Evolutionary conservation across 768 basidiomycete genomes (phyloP), one percentile per base, ranked within the genome.

Genomic region (Lactarius evosmus): DNA sequence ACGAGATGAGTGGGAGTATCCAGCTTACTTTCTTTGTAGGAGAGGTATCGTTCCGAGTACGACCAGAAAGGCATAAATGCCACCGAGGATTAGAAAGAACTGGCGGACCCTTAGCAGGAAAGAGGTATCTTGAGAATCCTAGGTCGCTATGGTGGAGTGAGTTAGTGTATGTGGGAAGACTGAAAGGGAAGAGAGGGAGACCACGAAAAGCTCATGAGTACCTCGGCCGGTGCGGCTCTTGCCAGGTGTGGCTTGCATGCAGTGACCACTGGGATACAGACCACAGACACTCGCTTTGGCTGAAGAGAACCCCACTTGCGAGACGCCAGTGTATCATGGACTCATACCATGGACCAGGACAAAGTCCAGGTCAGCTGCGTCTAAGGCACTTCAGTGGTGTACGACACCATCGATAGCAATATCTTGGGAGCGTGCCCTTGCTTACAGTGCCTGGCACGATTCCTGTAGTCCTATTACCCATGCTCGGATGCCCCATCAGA

Each of bases 21-120:
- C 29, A 65, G 77, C 89, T 75, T 69, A 88, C 89, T 89, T 83
- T 41, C 81, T 78, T 75, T 93, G 91, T 62, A 91, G 76, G 65
- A 77, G 82, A 17, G 91, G 90, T 7, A 85, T 74, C 7, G 78
- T 76, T 56, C 88, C 74, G 16, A 87, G 74, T 1, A 77, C 69
- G 5, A 93, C 71, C 2, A 83, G 61, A 29, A 71, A 62, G 36
- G 78, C 73, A 74, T 90, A 91, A 33, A 84, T 50, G n/a, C 72
- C 79, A 29, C 85, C 85, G 29, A 81, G 73, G 60, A 77, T 73
- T 17, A 75, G 54, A 38, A 80, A 67, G 32, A 72, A 67, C 16
- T 57, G 61, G 65, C 75, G 72, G 32, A 74, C 72, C 12, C 63
- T 70, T 9, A 61, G 12, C 51, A 78, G 65, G 7, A 72, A 55